Base-by-base conservation (phyloP, 305 asterid species). In the Fraxinus albicans region DNA sequence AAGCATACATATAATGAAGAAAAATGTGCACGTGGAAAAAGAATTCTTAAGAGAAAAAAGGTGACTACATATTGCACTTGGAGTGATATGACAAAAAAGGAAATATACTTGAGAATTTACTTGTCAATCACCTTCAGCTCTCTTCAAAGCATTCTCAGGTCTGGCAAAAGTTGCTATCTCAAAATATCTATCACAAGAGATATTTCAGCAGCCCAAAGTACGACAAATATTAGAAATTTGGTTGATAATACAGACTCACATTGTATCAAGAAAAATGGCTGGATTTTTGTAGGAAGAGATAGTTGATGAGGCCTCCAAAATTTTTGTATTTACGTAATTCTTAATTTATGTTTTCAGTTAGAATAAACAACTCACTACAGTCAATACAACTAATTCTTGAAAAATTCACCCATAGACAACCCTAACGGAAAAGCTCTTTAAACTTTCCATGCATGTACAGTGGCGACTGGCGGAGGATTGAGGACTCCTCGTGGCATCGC, bases 71-170 rank as follows among this genome's bases (percentile, higher is more conserved):
- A 70, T 6, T 10, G 77, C 19, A 58, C 40, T 12, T 17, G n/a
- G 58, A 47, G 6, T 55, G n/a, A 77, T 85, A 38, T 23, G 9
- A 33, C 29, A 9, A 76, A 13, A 1, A 21, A 2, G 8, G 65
- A 55, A 7, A 70, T 1, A 79, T 27, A 47, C 6, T 21, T 6
- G 9, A 55, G 8, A 76, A 6, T 23, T 70, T 8, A 78, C 1
- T 6, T 21, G 44, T 38, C 35, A 82, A 88, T 80, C 63, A 96
- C 99, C 99, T 91, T 96, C 98, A 35, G 99, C 96, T 13, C 98
- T 92, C 94, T 96, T 96, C 86, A 94, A 88, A 21, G 99, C 97
- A 89, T 96, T 94, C 93, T 96, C 98, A 0, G 99, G 99, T 86
- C 94, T 92, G 19, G 94, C 95, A 88, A 94, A 96, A 74, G 90